Percentiles rank a stretch among this genome's conserved stretches.
phyloP scores from a whole-genome alignment of 352 stramenopile species.

The Pythium brassicae region DNA sequence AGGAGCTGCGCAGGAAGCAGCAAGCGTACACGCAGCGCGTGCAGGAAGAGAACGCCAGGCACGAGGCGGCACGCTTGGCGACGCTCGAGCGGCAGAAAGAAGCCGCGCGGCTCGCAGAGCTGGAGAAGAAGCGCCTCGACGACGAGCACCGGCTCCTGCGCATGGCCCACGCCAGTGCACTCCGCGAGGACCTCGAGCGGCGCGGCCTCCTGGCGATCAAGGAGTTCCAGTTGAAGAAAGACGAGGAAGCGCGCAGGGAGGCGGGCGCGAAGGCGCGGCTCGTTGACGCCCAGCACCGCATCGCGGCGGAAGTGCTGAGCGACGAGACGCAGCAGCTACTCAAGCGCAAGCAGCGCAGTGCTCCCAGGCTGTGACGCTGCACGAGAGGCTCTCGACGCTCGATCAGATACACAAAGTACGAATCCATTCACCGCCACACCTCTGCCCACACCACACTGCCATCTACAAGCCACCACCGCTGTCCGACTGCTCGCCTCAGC shows the following conservation, averaged over 20 bases:
- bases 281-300: conserved; percentile 23
- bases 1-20: conserved; percentile 25
- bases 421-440: too few relatives aligned
- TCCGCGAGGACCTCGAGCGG: conserved; percentile 36
- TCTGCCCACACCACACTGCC: not conserved
- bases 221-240: conserved; percentile 42
- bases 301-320: conserved; percentile 30
- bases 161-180: conserved; percentile 18
- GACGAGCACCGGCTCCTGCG: conserved; percentile 26
- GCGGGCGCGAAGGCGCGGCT: conserved; percentile 26
- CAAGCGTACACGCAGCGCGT: conserved; percentile 34
- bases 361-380: not conserved
- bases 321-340: conserved; percentile 34
- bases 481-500: not conserved
- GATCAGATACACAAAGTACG: too few relatives aligned
- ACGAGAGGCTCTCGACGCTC: too few relatives aligned
- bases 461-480: not conserved
- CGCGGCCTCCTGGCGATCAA: conserved; percentile 32
- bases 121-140: conserved; percentile 19
- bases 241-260: conserved; percentile 35
- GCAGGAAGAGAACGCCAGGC: conserved; percentile 34
- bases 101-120: conserved; percentile 16
- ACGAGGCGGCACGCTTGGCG: conserved; percentile 17
- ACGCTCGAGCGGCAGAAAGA: conserved; percentile 29
- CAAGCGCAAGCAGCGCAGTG: conserved; percentile 9